These are phyloP conservation scores for Halophytophthora polymorphica DNA, from an alignment of 352 stramenopile genomes.

Conservation along the genomic window DNA sequence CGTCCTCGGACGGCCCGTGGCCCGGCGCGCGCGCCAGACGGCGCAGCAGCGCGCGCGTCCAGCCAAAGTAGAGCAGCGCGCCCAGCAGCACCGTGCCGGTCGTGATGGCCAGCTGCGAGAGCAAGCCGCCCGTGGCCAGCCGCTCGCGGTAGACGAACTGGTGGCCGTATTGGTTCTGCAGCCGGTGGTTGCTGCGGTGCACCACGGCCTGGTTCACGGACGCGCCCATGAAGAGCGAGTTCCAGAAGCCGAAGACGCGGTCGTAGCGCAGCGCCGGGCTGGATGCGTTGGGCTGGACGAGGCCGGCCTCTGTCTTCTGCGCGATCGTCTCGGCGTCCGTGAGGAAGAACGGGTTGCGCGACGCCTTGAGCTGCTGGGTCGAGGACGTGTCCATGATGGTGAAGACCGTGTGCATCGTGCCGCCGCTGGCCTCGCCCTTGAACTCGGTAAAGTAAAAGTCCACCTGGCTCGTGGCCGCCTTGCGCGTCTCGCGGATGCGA, in stretches of 20 bases:
- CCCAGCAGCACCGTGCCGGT: constrained; percentile 35
- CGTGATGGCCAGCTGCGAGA: constrained; percentile 39
- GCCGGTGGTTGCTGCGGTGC: constrained; percentile 63
- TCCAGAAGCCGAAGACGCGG: constrained; percentile 60
- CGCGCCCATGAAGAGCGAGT: constrained; percentile 76
- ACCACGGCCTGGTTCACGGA: constrained; percentile 81
- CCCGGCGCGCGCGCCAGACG: constrained; percentile 68
- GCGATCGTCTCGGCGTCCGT: constrained; percentile 41
- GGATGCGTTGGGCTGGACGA: constrained; percentile 37
- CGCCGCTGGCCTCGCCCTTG: constrained; percentile 56
- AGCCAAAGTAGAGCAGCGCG: constrained; percentile 53
- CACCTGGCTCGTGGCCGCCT: constrained; percentile 33
- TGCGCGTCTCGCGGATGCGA: constrained; percentile 48
- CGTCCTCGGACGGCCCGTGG: constrained; percentile 72
- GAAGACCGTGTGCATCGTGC: constrained; percentile 57
- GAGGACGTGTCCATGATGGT: constrained; percentile 52
- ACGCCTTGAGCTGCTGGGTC: constrained; percentile 32
- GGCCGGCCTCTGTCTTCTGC: constrained; percentile 24
- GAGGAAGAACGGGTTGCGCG: constrained; percentile 55
- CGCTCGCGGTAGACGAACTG: constrained; percentile 70
- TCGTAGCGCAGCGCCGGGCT: constrained; percentile 55
- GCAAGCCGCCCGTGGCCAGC: constrained; percentile 41
- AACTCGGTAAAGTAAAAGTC: constrained; percentile 50
- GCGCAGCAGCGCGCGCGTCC: constrained; percentile 65
- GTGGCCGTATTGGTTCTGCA: constrained; percentile 53